Conservation (phyloP, 2,329 filamentous ascomycete genomes). For the Trematosphaeria pertusa region DNA sequence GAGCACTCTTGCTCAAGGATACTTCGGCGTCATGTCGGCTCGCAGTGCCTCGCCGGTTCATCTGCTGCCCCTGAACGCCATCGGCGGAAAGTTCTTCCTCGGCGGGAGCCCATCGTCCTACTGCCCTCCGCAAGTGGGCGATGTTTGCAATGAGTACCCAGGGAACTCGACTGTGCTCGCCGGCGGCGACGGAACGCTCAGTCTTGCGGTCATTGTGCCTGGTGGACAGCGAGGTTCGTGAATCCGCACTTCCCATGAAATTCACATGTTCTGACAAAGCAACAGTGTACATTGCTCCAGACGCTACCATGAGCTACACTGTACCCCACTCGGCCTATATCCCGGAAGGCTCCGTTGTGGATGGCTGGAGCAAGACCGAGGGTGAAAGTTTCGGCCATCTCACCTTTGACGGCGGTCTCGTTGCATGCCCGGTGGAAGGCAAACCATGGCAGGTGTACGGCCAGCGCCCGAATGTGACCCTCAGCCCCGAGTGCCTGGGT, state of each 20-base stretch:
- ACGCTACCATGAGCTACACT: conserved; percentile 65
- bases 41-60: conserved; percentile 60
- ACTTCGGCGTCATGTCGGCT: conserved; percentile 54
- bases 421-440: conserved; percentile 40
- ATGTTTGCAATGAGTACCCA: conserved; percentile 50
- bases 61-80: conserved; percentile 55
- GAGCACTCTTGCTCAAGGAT: conserved; percentile 30
- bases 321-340: conserved; percentile 60
- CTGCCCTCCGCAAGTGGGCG: conserved; percentile 54
- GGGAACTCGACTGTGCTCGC: conserved; percentile 57
- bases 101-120: conserved; percentile 56
- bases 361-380: conserved; percentile 56
- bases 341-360: conserved; percentile 58
- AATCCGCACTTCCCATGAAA: neutral
- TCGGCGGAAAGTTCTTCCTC: conserved; percentile 58
- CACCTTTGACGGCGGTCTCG: conserved; percentile 37
- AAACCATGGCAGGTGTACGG: conserved; percentile 45
- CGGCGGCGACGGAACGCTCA: conserved; percentile 39
- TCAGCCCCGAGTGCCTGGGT: conserved; percentile 38
- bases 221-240: conserved; percentile 62
- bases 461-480: conserved; percentile 26
- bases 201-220: conserved; percentile 62
- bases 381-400: conserved; percentile 34
- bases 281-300: conserved; percentile 61
- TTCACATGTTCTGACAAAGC: conserved; percentile 7